Evolutionary conservation across 169 alveolate genomes (phyloP), one percentile per base, ranked within the genome.

Genomic region (Plasmodium cynomolgi): DNA sequence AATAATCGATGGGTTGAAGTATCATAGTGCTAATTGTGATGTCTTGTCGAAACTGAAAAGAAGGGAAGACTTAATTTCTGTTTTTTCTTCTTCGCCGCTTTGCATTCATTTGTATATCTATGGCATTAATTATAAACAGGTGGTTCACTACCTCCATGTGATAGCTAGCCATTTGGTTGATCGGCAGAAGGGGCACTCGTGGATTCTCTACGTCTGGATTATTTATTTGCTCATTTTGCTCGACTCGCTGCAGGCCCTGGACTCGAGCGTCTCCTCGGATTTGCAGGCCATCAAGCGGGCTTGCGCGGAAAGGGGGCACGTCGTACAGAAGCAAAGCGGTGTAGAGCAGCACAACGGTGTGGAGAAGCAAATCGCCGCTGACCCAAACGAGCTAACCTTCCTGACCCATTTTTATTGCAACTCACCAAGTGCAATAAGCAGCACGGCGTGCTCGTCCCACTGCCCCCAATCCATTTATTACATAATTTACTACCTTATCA

Each of bases 21-120:
- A 74, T 50, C 44, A 54, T 31, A 50, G 84, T 44, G 50, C 85
- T 31, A 75, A 84, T 74, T 84, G 93, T 54, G 29, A 84, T 50
- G 58, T 68, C 34, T 74, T 84, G 31, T 29, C 74, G 6, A 26
- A 41, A 26, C 80, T 84, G 37, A 82, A 84, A 84, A 84, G 54
- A 74, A 75, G 58, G 50, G 84, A 84, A 33, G 47, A 84, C 20
- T 74, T 84, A 50, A 74, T 84, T 44, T 75, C 84, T 0, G 77
- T 74, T 50, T 84, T 84, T 84, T 73, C 62, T 31, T 37, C 84
- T 11, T 47, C 77, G 1, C 85, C 80, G 8, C 58, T 84, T 23
- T 84, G 93, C 41, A 73, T 84, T 50, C 93, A 84, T 84, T 84
- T 84, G 68, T 84, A 84, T 74, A 84, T 84, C 34, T 84, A 84